Evolutionary conservation across 108 stramenopile genomes (phyloP), one percentile per base, ranked within the genome.

Genomic region (Skeletonema grethae): DNA sequence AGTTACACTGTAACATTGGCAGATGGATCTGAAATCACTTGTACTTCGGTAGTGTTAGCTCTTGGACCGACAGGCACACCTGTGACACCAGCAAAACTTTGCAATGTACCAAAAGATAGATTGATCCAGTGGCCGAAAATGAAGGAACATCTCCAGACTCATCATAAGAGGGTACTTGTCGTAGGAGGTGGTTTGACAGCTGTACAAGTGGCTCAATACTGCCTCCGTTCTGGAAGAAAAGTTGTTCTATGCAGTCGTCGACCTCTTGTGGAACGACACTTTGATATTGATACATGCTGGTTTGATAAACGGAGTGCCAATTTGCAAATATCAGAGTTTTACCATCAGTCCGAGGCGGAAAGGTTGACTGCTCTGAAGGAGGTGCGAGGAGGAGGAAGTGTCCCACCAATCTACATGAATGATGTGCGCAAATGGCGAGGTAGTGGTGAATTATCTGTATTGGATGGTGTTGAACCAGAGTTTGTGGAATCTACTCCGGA

Each of bases 111-210:
- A 7, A 66, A 46, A 5, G 62, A 70, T 12, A 50, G 57, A 10
- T 28, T 69, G 22, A 55, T 60, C 13, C 69, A 39, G 59, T 60
- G 61, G 56, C 73, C 67, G 46, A 39, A 43, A 6, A 59, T 60
- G 57, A 38, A 36, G 6, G 55, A 80, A 13, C 32, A 82, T 4
- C 32, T 56, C 28, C 28, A 38, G 5, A 29, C 60, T 28, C 20
- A 22, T 34, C 38, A 71, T 43, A 18, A 38, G 56, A 15, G 22
- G 2, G 79, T 89, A 0, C 55, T 92, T 29, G 90, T 92, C 0
- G 77, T 92, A 2, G 90, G 90, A 10, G 90, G 90, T 11, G 90
- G 90, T 15, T 61, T 92, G 13, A 89, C 88, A 13, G 90, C 90
- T 18, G 88, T 88, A 0, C 90, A 92, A 69, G 72, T 69, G 16